Percentiles rank a stretch among this genome's conserved stretches.
These are phyloP conservation scores for Echinochloa phyllopogon DNA, from an alignment of 176 grass and related monocot genomes.

Conservation along the genomic window DNA sequence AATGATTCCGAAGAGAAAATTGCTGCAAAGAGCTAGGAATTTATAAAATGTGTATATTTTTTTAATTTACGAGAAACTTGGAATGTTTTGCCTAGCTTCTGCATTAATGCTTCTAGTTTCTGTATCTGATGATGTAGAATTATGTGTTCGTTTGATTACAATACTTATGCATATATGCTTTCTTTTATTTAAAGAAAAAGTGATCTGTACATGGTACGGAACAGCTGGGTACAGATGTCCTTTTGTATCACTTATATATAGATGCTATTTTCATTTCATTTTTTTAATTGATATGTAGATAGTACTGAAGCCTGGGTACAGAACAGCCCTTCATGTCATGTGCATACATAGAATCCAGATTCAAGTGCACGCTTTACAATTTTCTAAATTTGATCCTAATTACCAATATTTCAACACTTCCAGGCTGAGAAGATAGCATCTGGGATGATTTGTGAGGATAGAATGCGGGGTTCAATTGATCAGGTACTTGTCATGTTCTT, in stretches of 20 bases:
- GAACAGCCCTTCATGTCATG: neutral
- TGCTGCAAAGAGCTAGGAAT: neutral
- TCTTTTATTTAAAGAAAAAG: neutral
- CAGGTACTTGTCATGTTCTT: constrained; percentile 52
- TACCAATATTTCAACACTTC: constrained; percentile 19
- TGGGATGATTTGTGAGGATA: constrained; percentile 95
- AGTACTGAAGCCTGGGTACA: neutral
- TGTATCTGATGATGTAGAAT: neutral
- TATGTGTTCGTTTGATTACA: neutral
- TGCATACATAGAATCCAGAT: neutral
- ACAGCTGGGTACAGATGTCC: neutral
- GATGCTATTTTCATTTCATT: neutral
- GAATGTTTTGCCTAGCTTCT: neutral
- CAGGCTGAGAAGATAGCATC: constrained; percentile 99
- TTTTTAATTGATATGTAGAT: neutral
- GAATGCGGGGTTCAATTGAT: constrained; percentile 96
- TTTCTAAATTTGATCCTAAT: neutral
- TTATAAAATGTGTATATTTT: neutral
- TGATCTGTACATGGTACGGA: neutral
- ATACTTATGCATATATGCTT: neutral
- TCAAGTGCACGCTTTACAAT: neutral
- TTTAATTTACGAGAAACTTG: neutral
- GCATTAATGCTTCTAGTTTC: neutral
- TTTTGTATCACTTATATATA: neutral
- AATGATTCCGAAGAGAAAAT: neutral